Percentiles rank a stretch among this genome's conserved stretches.
Evolutionary conservation across 352 stramenopile species (phyloP).

Genomic region (Peronospora farinosa): DNA sequence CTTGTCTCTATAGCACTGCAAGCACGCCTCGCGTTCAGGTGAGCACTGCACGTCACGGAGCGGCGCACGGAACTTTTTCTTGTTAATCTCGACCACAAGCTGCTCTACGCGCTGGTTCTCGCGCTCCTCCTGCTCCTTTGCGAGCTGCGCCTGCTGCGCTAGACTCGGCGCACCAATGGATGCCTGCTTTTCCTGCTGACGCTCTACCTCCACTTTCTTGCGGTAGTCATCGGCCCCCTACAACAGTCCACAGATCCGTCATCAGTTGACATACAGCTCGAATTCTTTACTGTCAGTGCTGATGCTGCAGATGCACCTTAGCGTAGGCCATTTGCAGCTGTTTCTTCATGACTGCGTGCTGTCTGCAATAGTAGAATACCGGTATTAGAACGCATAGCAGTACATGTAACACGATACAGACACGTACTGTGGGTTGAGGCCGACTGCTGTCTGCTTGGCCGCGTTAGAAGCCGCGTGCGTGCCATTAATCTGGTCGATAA

Average conservation of each 20-base stretch:
- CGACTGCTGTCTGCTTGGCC: conserved; percentile 11
- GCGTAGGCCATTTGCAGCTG: conserved; percentile 69
- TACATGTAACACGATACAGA: not conserved
- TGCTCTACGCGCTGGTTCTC: conserved; percentile 65
- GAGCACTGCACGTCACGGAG: conserved; percentile 80
- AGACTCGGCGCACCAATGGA: conserved; percentile 13
- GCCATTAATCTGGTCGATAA: conserved; percentile 67
- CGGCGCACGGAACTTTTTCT: conserved; percentile 79
- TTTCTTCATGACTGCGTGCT: conserved; percentile 62
- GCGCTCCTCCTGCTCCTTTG: conserved; percentile 62
- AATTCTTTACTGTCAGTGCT: not conserved
- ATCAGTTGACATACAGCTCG: not conserved
- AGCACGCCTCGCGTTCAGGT: conserved; percentile 63
- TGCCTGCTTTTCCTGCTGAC: conserved; percentile 38
- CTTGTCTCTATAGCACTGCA: conserved; percentile 85
- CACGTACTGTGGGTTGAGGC: conserved; percentile 42
- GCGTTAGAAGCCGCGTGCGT: conserved; percentile 16
- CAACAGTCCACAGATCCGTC: conserved; percentile 1
- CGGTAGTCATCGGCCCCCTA: conserved; percentile 66
- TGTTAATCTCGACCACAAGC: conserved; percentile 71
- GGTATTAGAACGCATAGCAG: not conserved
- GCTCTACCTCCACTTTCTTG: conserved; percentile 47
- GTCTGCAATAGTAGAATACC: conserved; percentile 23
- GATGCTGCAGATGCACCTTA: conserved; percentile 36
- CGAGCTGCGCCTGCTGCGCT: conserved; percentile 49